Evolutionary conservation across 345 rosid species (phyloP), one percentile per base, ranked within the genome.

Genomic region (Gossypium longicalyx): DNA sequence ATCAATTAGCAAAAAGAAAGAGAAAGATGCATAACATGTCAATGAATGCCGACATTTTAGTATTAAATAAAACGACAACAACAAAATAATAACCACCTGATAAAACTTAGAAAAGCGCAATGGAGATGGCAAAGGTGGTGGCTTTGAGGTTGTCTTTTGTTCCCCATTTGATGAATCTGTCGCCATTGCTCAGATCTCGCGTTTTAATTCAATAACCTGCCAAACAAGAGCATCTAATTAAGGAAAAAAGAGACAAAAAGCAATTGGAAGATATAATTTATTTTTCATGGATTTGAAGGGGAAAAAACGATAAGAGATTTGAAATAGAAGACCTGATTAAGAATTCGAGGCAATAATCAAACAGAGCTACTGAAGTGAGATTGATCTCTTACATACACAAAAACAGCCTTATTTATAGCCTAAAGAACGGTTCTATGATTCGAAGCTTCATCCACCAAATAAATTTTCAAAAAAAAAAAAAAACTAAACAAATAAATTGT

Each of bases 121-220:
- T 57, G 98, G 98, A 49, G 98, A 93, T 38, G 98, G 98, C 78
- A 73, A 44, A 20, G 98, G 98, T 44, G 98, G 98, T 34, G 89
- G 81, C 82, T 94, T 94, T 43, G 89, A 70, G 29, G 88, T 78
- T 5, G 89, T 70, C 22, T 81, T 87, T 64, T 82, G 78, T 57
- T 85, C 83, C 17, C 93, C 97, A 45, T 88, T 83, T 0, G 89
- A 76, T 70, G 80, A 77, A 53, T 80, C 75, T 1, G 77, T 76
- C 6, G 94, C 92, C 93, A 87, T 92, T 67, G 75, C 77, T 86
- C 77, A 61, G 86, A 80, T 85, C 82, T 66, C 77, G 60, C 19
- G 12, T 71, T 38, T 60, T 48, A 13, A 57, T 71, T 53, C 66
- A 41, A 16, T 12, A 66, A 34, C 51, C 76, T 67, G 34, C 29